Evolutionary conservation across 805 yeast genomes (phyloP), one percentile per base, ranked within the genome.

Genomic region (Hyphopichia homilentoma): DNA sequence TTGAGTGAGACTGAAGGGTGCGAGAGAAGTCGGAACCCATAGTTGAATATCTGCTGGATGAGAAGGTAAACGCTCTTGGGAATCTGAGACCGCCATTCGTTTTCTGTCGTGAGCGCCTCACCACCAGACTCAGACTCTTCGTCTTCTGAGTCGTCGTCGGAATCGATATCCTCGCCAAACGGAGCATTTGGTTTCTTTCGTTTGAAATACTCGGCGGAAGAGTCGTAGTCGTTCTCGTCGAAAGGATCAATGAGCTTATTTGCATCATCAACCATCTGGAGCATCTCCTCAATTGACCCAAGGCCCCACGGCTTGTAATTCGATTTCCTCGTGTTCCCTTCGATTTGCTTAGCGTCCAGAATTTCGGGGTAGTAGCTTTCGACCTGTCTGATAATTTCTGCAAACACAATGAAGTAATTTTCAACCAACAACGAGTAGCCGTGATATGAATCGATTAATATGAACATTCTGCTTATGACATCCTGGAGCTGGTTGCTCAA

Each of bases 381-480:
- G 13, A 40, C 44, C 47, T 79, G 79, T 20, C 59, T 57, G 5
- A 79, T 61, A 4, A 85, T 54, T 16, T 77, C 79, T 33, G 73
- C 73, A 47, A 89, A 86, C 0, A 86, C 81, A 3, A 69, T 57
- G 40, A 88, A 84, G 38, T 86, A 80, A 1, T 86, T 85, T 36
- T 80, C 80, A 33, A 85, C 79, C 12, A 93, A 60, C 11, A 68
- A 64, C 2, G 79, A 62, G 53, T 90, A 90, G 0, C 90, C 94
- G 57, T 89, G 96, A 48, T 82, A 90, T 33, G 79, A 67, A 57
- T 90, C 97, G 30, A 90, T 65, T 21, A 89, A 60, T 13, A 80
- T 75, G 53, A 90, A 87, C 40, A 87, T 70, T 3, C 88, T 77
- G 29, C 78, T 73, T 13, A 90, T 62, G 1, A 90, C 68, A 53